Evolutionary conservation across 345 rosid genomes (phyloP), one percentile per base, ranked within the genome.

Genomic region (Lumnitzera racemosa): DNA sequence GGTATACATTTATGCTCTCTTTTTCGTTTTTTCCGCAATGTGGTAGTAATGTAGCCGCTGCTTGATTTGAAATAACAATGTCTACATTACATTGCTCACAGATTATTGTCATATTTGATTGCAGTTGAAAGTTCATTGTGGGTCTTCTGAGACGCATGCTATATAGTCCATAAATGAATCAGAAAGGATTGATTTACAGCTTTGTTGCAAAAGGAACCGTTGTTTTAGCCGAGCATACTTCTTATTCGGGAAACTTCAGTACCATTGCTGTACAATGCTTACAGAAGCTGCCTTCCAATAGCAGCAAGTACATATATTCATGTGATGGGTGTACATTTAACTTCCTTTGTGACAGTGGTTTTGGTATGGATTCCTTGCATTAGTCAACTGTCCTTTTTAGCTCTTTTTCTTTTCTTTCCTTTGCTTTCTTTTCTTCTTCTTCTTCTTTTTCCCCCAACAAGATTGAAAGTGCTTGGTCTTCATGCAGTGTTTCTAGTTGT

Each of bases 221-320:
- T 47, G 97, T 94, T 63, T 50, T 94, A 61, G 99, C 99, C 0
- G 99, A 94, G 73, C 97, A 94, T 74, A 94, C 99, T 3, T 72
- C 90, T 2, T 94, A 81, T 74, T 78, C 97, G 0, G 99, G 99
- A 55, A 94, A 94, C 76, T 94, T 94, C 58, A 90, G 99, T 78
- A 90, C 99, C 72, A 75, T 94, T 56, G 99, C 97, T 50, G 95
- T 94, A 69, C 99, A 94, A 47, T 94, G 99, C 67, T 82, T 94
- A 15, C 99, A 90, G 80, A 94, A 82, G 80, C 87, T 90, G 56
- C 95, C 99, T 53, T 79, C 89, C 1, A 83, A 81, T 75, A 90
- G 97, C 80, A 88, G 83, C 97, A 94, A 94, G 83, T 88, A 79
- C 70, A 88, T 96, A 5, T 94, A 81, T 70, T 88, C 99, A 16